These are phyloP conservation scores for Neurospora crassa DNA, from an alignment of 2,329 filamentous ascomycete species.

Conservation along the genomic window DNA sequence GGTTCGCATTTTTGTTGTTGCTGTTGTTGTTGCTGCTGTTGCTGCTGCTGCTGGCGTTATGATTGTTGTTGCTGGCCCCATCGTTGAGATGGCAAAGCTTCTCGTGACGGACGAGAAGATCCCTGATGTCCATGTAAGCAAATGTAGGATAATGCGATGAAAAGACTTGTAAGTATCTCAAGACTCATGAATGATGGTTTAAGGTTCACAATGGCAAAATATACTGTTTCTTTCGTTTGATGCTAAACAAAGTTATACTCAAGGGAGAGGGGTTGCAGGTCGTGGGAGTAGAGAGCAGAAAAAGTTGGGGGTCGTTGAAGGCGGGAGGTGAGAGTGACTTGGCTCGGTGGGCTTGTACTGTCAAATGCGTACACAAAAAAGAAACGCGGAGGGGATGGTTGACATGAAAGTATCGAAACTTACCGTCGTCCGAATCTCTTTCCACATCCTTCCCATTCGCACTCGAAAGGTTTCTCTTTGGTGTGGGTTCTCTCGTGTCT, in stretches of 20 bases:
- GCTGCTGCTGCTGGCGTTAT: background rate
- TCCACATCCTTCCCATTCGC: constrained; percentile 48
- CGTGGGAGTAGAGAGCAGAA: background rate
- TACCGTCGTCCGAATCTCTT: constrained; percentile 55
- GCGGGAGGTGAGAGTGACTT: background rate
- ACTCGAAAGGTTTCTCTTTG: constrained; percentile 56
- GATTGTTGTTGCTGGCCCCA: constrained; percentile 26
- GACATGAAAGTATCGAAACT: constrained; percentile 23
- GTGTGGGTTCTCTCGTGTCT: constrained; percentile 55
- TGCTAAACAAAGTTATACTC: background rate
- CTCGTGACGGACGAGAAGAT: constrained; percentile 53
- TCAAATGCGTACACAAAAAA: background rate
- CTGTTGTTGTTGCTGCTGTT: background rate
- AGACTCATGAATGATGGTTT: background rate
- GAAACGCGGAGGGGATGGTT: background rate
- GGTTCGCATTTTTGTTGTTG: background rate
- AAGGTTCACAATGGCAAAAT: background rate
- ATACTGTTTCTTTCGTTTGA: background rate
- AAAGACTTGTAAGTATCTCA: background rate
- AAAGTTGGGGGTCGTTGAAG: background rate
- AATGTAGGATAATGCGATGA: constrained; percentile 16
- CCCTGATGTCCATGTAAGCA: constrained; percentile 55
- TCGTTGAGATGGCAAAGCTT: constrained; percentile 56
- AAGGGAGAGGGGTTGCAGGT: background rate
- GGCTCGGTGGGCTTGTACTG: background rate